Evolutionary conservation across 1,284 basidiomycete genomes (phyloP).

Genomic region (Cutaneotrichosporon spelunceum): DNA sequence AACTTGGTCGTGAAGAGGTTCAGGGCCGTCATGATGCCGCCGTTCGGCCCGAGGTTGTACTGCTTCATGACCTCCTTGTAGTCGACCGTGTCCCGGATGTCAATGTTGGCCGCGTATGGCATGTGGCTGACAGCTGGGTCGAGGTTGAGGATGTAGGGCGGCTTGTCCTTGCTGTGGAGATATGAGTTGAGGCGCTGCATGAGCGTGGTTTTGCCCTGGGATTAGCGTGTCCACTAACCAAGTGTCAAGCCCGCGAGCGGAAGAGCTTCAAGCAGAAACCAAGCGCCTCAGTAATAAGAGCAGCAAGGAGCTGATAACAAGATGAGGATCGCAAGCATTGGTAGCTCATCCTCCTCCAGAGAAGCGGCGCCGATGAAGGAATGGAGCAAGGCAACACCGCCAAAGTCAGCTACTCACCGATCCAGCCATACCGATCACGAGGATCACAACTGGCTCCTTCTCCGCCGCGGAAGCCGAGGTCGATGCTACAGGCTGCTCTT

Average conservation of each 20-base stretch:
- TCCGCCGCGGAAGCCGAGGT: conserved; percentile 15
- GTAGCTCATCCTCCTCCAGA: no score
- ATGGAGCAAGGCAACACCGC: not conserved
- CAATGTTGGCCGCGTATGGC: conserved; percentile 93
- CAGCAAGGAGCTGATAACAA: no score
- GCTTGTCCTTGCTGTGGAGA: conserved; percentile 61
- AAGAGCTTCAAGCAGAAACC: not conserved
- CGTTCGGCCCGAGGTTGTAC: conserved; percentile 98
- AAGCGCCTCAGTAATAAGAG: no score
- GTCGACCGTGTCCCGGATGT: conserved; percentile 96
- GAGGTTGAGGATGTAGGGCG: conserved; percentile 94
- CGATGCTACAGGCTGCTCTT: not conserved
- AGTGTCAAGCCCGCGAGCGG: no score
- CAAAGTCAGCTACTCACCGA: conserved; percentile 43
- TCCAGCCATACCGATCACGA: conserved; percentile 64
- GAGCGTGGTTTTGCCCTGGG: conserved; percentile 93
- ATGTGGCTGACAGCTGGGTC: conserved; percentile 91
- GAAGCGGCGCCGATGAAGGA: not conserved
- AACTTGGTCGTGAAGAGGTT: conserved; percentile 99
- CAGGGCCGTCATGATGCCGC: conserved; percentile 92
- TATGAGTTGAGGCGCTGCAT: conserved; percentile 89
- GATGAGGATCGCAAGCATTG: no score
- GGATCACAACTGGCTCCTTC: conserved; percentile 71
- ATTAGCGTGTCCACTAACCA: not conserved
- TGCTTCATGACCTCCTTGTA: conserved; percentile 99